Conservation (phyloP, 83 land plant genomes). For the Thuja plicata region DNA sequence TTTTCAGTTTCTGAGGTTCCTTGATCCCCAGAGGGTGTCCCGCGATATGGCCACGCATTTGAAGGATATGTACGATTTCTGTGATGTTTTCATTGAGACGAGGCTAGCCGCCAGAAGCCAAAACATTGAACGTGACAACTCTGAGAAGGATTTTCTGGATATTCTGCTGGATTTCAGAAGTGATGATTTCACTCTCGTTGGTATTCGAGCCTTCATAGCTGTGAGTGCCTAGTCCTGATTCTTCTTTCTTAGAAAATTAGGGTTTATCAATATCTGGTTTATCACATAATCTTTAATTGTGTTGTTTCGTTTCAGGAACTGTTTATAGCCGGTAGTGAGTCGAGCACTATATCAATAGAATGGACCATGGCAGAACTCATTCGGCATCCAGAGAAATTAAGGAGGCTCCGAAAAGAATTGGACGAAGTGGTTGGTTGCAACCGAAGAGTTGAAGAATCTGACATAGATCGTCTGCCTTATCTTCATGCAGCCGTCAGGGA, state of each 20-base stretch:
- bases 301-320: background rate
- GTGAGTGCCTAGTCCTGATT: background rate
- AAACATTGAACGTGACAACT: too few species aligned
- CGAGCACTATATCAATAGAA: background rate
- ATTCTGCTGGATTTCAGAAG: conserved; percentile 8
- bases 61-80: background rate
- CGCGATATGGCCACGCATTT: background rate
- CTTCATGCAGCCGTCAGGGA: background rate
- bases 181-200: background rate
- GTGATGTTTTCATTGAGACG: background rate
- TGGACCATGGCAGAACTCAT: background rate
- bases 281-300: background rate
- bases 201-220: background rate
- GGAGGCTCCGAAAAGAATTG: too few species aligned
- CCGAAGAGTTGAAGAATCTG: too few species aligned
- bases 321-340: background rate
- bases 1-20: conserved; percentile 26
- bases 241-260: too few species aligned
- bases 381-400: too few species aligned
- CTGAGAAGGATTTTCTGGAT: background rate
- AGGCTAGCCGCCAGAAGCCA: background rate
- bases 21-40: conserved; percentile 39
- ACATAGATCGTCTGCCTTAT: background rate
- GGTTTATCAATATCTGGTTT: background rate
- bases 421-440: too few species aligned